These are phyloP conservation scores for Xylariaceae sp. DNA, from an alignment of 2,329 filamentous ascomycete species.

Conservation along the genomic window DNA sequence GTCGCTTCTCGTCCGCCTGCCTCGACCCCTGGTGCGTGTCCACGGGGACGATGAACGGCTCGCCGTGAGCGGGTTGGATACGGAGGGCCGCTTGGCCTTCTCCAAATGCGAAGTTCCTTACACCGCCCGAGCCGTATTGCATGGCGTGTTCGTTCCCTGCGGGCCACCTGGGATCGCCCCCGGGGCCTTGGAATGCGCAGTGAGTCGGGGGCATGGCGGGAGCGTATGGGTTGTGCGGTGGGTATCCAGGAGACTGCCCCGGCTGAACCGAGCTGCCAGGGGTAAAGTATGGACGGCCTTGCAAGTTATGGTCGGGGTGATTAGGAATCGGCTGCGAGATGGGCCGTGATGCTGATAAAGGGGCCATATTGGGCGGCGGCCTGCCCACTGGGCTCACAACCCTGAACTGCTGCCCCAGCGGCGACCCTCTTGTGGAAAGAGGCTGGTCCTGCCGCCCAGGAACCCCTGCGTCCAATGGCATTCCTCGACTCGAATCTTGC, in stretches of 20 bases:
- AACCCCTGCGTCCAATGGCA: slow-evolving; percentile 17
- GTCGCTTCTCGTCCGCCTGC: slow-evolving; percentile 78
- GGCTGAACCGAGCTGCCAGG: slow-evolving; percentile 18
- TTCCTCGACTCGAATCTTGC: slow-evolving; percentile 20
- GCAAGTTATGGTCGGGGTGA: slow-evolving; percentile 21
- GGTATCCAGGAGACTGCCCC: slow-evolving; percentile 18
- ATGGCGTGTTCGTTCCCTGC: slow-evolving; percentile 17
- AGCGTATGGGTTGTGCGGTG: slow-evolving; percentile 20
- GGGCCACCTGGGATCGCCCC: slow-evolving; percentile 26
- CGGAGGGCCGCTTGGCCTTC: slow-evolving; percentile 30
- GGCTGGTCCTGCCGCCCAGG: slow-evolving; percentile 23
- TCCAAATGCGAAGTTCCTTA: slow-evolving; percentile 25
- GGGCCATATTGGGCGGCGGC: slow-evolving; percentile 23
- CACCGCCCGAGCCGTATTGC: slow-evolving; percentile 16
- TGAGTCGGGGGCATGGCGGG: slow-evolving; percentile 17
- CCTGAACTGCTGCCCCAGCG: slow-evolving; percentile 28
- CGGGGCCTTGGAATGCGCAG: slow-evolving; percentile 21
- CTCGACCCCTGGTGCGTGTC: slow-evolving; percentile 79
- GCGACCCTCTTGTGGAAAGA: slow-evolving; percentile 23
- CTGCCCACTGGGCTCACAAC: slow-evolving; percentile 20
- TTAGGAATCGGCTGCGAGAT: slow-evolving; percentile 28
- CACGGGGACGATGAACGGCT: slow-evolving; percentile 58
- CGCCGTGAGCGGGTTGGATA: slow-evolving; percentile 36
- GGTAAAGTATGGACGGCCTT: slow-evolving; percentile 20
- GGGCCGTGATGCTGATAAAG: slow-evolving; percentile 26